phyloP scores from a whole-genome alignment of 2,329 filamentous ascomycete species.

The Ophiostoma novo-ulmi region DNA sequence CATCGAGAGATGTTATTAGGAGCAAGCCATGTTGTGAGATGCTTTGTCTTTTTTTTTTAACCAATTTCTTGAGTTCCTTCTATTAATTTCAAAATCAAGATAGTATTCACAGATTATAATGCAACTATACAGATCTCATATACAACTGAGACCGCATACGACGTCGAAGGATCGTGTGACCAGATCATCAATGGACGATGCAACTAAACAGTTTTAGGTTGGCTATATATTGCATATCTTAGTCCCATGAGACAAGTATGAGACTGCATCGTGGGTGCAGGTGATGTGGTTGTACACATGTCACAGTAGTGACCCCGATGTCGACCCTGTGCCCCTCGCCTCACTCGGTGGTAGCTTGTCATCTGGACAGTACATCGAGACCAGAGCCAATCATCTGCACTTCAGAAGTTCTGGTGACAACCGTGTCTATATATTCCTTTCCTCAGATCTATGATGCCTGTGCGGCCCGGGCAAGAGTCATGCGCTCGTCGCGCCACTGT shows the following conservation, averaged over 20 bases:
- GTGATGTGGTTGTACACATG: background rate
- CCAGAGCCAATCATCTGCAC: background rate
- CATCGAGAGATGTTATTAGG: background rate
- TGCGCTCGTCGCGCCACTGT: slow-evolving; percentile 28
- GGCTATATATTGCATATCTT: background rate
- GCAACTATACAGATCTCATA: no score
- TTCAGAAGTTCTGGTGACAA: background rate
- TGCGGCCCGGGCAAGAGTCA: slow-evolving; percentile 21
- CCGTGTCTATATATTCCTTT: background rate
- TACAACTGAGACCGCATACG: background rate
- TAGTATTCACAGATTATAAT: no score
- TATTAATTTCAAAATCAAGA: background rate
- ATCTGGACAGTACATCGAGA: background rate
- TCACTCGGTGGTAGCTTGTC: background rate
- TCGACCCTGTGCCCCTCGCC: background rate
- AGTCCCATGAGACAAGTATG: background rate
- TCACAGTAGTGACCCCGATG: background rate
- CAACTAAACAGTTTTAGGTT: background rate
- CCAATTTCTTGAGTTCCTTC: background rate
- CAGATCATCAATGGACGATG: background rate
- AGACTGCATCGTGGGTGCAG: background rate
- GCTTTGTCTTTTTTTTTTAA: background rate
- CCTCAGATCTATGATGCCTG: background rate
- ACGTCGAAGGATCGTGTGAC: background rate
- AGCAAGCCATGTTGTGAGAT: background rate